phyloP scores from a whole-genome alignment of 1,139 yeast species.

The Kurtzmaniella quercitrusa region DNA sequence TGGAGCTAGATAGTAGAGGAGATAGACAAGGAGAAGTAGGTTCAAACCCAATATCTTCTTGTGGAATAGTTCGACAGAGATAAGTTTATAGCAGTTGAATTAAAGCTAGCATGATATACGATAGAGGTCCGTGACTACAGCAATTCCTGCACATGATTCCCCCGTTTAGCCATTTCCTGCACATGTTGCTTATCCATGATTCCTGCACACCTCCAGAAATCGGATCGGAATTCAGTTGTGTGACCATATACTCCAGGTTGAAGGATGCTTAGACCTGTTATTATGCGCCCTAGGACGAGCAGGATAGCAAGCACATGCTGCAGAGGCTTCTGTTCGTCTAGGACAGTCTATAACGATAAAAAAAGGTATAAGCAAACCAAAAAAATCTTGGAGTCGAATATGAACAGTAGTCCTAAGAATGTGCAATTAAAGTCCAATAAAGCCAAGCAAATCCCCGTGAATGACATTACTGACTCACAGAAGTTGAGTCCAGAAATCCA shows the following conservation, averaged over 20 bases:
- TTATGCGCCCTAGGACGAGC: background rate
- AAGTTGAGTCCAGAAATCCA: constrained; percentile 2
- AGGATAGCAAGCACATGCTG: background rate
- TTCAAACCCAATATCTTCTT: background rate
- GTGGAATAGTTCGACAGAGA: no score
- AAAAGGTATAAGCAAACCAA: background rate
- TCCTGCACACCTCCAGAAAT: background rate
- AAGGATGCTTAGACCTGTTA: background rate
- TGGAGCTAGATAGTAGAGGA: no score
- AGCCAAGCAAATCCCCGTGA: background rate
- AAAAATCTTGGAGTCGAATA: background rate
- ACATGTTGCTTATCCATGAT: no score
- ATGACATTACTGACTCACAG: background rate
- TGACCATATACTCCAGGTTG: background rate
- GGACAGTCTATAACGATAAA: background rate
- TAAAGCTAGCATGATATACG: no score
- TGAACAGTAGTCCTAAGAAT: background rate
- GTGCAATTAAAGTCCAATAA: background rate
- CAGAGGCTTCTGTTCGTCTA: background rate
- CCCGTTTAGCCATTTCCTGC: background rate
- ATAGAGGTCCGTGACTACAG: background rate
- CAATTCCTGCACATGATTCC: background rate
- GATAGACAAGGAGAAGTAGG: no score
- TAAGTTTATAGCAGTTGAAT: no score
- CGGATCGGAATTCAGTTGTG: background rate